Evolutionary conservation across 2,329 filamentous ascomycete species (phyloP), one percentile per base, ranked within the genome.

Genomic region (Thelonectria discophora): DNA sequence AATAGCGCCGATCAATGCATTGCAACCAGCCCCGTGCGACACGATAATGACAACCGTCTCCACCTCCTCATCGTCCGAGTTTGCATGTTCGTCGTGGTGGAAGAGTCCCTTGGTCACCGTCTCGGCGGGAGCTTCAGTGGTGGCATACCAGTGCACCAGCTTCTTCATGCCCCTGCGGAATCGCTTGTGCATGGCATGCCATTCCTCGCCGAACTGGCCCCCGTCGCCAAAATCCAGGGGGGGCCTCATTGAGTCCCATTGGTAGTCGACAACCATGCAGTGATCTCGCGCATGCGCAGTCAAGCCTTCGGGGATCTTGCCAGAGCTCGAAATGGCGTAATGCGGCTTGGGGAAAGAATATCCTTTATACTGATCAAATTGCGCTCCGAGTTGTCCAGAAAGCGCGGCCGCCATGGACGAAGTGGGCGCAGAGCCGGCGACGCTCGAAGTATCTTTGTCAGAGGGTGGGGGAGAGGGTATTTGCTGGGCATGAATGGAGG

Each of bases 21-120:
- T 99, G 78, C 94, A 97, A 40, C 95, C 95, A 13, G 95, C 95
- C 21, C 94, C 94, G 73, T 99, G 95, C 0, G 95, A 97, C 20
- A 99, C 91, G 8, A 99, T 79, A 42, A 99, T 84, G 15, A 99
- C 81, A 1, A 98, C 89, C 1, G 93, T 86, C 69, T 97, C 91
- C 1, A 87, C 83, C 34, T 88, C 84, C 20, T 88, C 86, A 13
- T 90, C 86, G 0, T 87, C 84, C 63, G 21, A 66, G 63, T 20
- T 17, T 9, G 75, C 73, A 40, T 68, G 70, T n/a, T 78, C 73
- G 37, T 76, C 64, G 66, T 76, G 64, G 37, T 75, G 73, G 24
- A 69, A 64, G 15, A 63, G 46, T 24, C 61, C 51, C 13, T 62
- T 51, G 42, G 82, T 83, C 13, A 83, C 80, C 74, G 84, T 80